phyloP scores from a whole-genome alignment of 192 early-diverging fungal genomes.

The Umbelopsis vinacea region DNA sequence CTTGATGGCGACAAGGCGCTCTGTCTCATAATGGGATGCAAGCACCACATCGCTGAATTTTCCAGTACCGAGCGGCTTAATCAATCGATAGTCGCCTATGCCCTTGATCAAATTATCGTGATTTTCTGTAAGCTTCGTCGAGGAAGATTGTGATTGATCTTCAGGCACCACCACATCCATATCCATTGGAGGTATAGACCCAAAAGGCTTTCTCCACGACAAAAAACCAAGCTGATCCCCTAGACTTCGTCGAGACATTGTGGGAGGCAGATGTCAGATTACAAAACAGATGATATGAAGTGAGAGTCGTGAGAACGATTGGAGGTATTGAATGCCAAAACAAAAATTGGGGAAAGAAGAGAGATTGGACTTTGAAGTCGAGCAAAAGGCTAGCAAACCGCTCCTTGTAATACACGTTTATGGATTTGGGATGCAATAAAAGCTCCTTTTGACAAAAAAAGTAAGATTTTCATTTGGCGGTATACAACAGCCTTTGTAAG shows the following conservation, averaged over 20 bases:
- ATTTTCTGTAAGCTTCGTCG: slow-evolving; percentile 26
- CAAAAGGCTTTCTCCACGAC: slow-evolving; percentile 16
- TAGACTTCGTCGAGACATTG: slow-evolving; percentile 11
- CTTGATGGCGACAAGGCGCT: slow-evolving; percentile 39
- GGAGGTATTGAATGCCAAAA: background rate
- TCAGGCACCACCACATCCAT: background rate
- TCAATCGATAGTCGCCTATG: slow-evolving; percentile 77
- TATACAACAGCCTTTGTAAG: slow-evolving; percentile 16
- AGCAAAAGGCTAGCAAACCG: background rate
- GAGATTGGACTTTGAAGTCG: background rate
- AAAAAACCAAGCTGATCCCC: slow-evolving; percentile 15
- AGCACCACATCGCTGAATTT: slow-evolving; percentile 84
- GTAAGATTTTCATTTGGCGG: slow-evolving; percentile 8
- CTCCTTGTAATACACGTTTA: slow-evolving; percentile 11
- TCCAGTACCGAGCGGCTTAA: slow-evolving; percentile 75
- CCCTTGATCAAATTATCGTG: slow-evolving; percentile 44
- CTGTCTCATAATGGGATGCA: slow-evolving; percentile 60
- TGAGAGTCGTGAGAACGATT: background rate
- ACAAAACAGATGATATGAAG: background rate
- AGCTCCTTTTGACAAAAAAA: slow-evolving; percentile 25
- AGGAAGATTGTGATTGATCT: background rate
- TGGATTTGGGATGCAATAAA: slow-evolving; percentile 23
- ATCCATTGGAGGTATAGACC: background rate
- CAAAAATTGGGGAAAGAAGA: background rate
- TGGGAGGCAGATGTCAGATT: background rate